Base-by-base conservation (phyloP, 345 rosid species). In the Gossypium mustelinum region DNA sequence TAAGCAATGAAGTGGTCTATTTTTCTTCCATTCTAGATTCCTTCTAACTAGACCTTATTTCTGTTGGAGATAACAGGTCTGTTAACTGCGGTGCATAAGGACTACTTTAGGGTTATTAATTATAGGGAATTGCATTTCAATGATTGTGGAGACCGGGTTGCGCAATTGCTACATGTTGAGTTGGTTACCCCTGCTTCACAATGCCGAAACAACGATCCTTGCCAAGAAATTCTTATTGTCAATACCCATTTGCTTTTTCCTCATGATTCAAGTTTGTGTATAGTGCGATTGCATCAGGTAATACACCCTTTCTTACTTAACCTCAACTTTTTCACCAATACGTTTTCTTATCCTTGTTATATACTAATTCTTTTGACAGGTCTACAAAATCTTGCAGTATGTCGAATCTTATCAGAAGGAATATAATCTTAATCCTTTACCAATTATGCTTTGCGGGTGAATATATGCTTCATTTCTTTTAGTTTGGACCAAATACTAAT, bases 191-290 rank as follows among this genome's bases (percentile, higher is more conserved):
- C 92, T 61, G 71, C 79, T 73, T 81, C 86, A 39, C 84, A 82
- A 68, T 69, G 72, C 41, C 74, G 41, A 45, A 82, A 72, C 57
- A 60, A 65, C 9, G 86, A 85, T 74, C 73, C 84, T 59, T 78
- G 75, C 57, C 90, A 86, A 78, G 78, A 88, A 77, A 82, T 87
- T 73, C 89, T 95, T 76, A 89, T 95, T 52, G 98, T 95, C 13
- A 95, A 95, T 73, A 93, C 99, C 64, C 99, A 95, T 80, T 85
- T 95, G 84, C 73, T 95, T 52, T 95, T 95, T 79, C 99, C 99
- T 79, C 99, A 93, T 62, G 84, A 95, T 78, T 86, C 98, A 9
- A 89, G 87, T 78, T 78, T 91, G 9, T 93, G 89, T 47, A 75
- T 95, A 63, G 96, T 85, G 47, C 82, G 99, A 60, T 75, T 93